These are phyloP conservation scores for Neurospora tetrasperma DNA, from an alignment of 495 filamentous ascomycete species.

Conservation along the genomic window DNA sequence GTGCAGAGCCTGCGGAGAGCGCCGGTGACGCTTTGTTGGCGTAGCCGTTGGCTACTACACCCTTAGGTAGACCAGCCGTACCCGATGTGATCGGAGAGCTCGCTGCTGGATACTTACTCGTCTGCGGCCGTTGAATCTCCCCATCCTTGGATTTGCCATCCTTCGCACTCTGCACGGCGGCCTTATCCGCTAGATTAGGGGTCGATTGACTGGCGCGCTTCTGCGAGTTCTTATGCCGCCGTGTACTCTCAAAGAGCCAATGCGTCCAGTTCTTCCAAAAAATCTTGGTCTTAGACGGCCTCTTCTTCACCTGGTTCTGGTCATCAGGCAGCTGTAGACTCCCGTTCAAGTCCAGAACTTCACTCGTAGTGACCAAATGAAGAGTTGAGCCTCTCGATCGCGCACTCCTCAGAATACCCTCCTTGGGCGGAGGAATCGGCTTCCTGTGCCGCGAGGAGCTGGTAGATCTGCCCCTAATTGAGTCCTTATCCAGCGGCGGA, in stretches of 20 bases:
- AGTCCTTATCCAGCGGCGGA: constrained; percentile 68
- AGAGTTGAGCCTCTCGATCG: constrained; percentile 67
- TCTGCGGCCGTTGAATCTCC: constrained; percentile 39
- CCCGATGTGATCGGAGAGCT: constrained; percentile 8
- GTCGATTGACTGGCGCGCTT: constrained; percentile 45
- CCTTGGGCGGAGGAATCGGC: constrained; percentile 80
- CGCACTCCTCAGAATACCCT: constrained; percentile 48
- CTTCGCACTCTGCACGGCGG: constrained; percentile 22
- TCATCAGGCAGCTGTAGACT: constrained; percentile 17
- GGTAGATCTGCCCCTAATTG: constrained; percentile 45
- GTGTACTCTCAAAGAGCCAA: constrained; percentile 41
- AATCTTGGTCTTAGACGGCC: constrained; percentile 38
- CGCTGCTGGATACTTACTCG: constrained; percentile 39
- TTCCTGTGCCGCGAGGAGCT: constrained; percentile 57
- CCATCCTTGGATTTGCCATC: constrained; percentile 37
- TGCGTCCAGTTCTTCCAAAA: constrained; percentile 63
- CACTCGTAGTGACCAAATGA: constrained; percentile 60
- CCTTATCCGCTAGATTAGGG: constrained; percentile 38
- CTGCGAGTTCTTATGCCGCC: constrained; percentile 28
- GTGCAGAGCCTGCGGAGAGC: neutral
- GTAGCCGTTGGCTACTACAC: constrained; percentile 29
- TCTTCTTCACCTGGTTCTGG: constrained; percentile 34
- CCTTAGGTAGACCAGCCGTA: constrained; percentile 25
- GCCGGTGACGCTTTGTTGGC: constrained; percentile 5
- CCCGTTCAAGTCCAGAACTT: constrained; percentile 24